Percentiles rank a stretch among this genome's conserved stretches.
These are phyloP conservation scores for Solanum infundibuliforme DNA, from an alignment of 257 asterid species.

Conservation along the genomic window DNA sequence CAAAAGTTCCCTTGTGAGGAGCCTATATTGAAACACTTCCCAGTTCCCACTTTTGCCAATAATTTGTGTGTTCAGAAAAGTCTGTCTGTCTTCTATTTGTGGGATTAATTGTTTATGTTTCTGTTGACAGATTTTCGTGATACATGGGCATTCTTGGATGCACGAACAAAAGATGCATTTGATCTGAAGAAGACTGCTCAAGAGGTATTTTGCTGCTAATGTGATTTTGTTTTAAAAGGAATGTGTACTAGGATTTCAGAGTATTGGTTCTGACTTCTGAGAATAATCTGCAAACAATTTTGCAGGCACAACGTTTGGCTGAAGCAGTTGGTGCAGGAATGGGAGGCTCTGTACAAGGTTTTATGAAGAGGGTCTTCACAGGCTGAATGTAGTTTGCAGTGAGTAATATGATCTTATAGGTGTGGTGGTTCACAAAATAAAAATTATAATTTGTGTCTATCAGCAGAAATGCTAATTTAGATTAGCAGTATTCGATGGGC, in stretches of 20 bases:
- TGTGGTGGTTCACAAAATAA: background rate
- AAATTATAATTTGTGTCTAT: background rate
- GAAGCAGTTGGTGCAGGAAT: constrained; percentile 86
- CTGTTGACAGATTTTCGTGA: constrained; percentile 54
- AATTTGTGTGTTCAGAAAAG: background rate
- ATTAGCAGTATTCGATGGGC: background rate
- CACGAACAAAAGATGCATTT: constrained; percentile 71
- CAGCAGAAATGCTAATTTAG: background rate
- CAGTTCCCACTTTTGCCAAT: background rate
- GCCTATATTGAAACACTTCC: background rate
- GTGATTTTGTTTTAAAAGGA: background rate
- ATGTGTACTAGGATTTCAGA: background rate
- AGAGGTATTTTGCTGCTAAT: constrained; percentile 42
- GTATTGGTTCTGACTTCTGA: background rate
- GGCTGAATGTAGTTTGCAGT: constrained; percentile 18
- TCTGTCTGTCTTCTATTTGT: background rate
- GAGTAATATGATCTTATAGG: background rate
- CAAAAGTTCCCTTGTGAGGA: background rate
- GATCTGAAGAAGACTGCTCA: constrained; percentile 65
- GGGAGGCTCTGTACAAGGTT: constrained; percentile 70
- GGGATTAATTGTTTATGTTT: background rate
- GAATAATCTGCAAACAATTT: background rate
- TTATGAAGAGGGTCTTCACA: constrained; percentile 39
- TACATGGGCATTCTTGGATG: constrained; percentile 82
- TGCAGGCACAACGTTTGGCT: constrained; percentile 71